phyloP scores from a whole-genome alignment of 441 rosid species.

The Populus hybrid region DNA sequence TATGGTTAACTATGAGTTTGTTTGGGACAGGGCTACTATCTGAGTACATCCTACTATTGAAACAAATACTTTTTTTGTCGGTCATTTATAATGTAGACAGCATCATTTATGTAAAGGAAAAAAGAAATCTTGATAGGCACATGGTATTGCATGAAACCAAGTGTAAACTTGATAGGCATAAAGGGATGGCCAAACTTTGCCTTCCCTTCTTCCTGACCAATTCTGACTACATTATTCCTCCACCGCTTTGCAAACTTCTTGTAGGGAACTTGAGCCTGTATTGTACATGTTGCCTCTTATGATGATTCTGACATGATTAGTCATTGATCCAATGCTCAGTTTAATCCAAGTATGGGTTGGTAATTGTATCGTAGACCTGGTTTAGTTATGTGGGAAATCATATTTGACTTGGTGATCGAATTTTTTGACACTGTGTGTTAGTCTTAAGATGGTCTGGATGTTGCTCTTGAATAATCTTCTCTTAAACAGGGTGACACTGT shows the following conservation, averaged over 20 bases:
- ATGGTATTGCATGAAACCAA: too few species aligned
- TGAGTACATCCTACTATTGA: not conserved
- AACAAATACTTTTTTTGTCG: too few species aligned
- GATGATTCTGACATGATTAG: not conserved
- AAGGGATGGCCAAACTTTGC: not conserved
- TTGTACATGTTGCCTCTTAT: not conserved
- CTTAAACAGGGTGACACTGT: not conserved
- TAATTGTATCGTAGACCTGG: not conserved
- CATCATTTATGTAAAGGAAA: not conserved
- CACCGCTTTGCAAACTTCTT: not conserved
- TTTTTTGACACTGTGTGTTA: not conserved
- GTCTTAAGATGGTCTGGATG: not conserved
- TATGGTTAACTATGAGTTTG: not conserved
- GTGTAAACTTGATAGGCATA: not conserved
- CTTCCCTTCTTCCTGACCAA: not conserved
- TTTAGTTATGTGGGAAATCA: not conserved
- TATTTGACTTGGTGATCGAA: not conserved
- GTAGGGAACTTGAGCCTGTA: not conserved
- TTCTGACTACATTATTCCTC: not conserved
- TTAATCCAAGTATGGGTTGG: not conserved
- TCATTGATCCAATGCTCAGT: not conserved
- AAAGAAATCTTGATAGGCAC: not conserved
- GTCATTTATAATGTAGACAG: not conserved
- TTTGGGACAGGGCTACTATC: not conserved
- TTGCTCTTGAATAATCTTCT: not conserved